Conservation (phyloP, 2,329 filamentous ascomycete genomes). For the Aspergillus quadrilineatus region DNA sequence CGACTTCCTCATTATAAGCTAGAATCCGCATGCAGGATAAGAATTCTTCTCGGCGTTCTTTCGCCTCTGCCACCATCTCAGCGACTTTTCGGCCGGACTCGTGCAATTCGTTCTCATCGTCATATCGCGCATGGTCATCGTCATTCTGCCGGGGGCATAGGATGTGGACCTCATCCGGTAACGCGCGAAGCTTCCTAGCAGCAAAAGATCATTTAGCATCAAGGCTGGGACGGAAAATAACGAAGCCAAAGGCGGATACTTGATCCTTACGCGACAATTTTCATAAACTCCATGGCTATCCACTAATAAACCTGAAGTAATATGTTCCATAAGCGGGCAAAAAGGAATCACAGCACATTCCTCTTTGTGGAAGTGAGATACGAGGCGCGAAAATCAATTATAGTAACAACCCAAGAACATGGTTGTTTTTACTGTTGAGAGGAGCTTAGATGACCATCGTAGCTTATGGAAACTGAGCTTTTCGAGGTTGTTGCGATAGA, state of each 20-base stretch:
- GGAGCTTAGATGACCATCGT: slow-evolving; percentile 19
- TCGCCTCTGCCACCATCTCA: slow-evolving; percentile 55
- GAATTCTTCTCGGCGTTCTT: slow-evolving; percentile 59
- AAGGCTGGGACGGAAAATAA: background rate
- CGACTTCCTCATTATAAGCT: slow-evolving; percentile 63
- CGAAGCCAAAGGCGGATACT: background rate
- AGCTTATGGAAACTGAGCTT: slow-evolving; percentile 9
- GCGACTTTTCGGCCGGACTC: slow-evolving; percentile 42
- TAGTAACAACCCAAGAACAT: background rate
- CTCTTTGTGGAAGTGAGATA: slow-evolving; percentile 8
- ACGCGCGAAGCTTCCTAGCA: slow-evolving; percentile 43
- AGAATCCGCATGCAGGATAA: slow-evolving; percentile 69
- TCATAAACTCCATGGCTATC: slow-evolving; percentile 42
- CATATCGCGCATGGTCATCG: slow-evolving; percentile 65
- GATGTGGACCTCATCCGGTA: slow-evolving; percentile 57
- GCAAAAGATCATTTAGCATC: slow-evolving; percentile 14
- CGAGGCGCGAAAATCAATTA: background rate
- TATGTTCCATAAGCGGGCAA: slow-evolving; percentile 10
- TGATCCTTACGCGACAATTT: slow-evolving; percentile 39
- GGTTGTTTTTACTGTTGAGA: background rate
- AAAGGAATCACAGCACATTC: slow-evolving; percentile 18
- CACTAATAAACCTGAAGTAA: slow-evolving; percentile 13
- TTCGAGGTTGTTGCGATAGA: slow-evolving; percentile 5
- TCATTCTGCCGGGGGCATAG: slow-evolving; percentile 66
- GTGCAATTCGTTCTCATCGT: slow-evolving; percentile 52